Percentiles rank a stretch among this genome's conserved stretches.
Conservation (phyloP, 306 rosid genomes). For the Oemleria cerasiformis region DNA sequence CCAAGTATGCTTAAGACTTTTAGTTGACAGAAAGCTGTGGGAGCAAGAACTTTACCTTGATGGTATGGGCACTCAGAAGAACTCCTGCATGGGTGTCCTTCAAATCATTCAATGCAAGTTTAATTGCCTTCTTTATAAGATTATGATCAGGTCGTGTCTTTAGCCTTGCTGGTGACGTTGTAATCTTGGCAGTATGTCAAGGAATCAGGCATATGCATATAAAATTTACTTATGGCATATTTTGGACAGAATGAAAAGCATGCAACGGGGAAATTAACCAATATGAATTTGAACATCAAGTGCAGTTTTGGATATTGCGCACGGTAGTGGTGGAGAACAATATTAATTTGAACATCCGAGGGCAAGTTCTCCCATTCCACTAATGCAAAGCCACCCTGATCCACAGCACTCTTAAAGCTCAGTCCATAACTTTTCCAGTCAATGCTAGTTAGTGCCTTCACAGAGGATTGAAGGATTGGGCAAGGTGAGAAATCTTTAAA, state of each 20-base stretch:
- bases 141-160: slow-evolving; percentile 43
- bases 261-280: neutral
- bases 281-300: neutral
- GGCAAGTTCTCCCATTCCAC: slow-evolving; percentile 73
- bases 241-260: neutral
- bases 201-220: slow-evolving; percentile 36
- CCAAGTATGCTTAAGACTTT: neutral
- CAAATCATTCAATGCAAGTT: slow-evolving; percentile 76
- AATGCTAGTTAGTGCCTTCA: slow-evolving; percentile 63
- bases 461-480: slow-evolving; percentile 43
- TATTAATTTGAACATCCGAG: slow-evolving; percentile 51
- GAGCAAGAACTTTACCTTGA: slow-evolving; percentile 49
- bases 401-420: slow-evolving; percentile 42
- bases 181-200: slow-evolving; percentile 53
- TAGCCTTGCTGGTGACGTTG: slow-evolving; percentile 39
- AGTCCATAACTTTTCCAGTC: slow-evolving; percentile 85
- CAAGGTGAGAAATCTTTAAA: slow-evolving; percentile 68
- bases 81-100: slow-evolving; percentile 67
- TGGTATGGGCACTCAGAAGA: slow-evolving; percentile 75
- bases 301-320: slow-evolving; percentile 51
- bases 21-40: neutral
- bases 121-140: slow-evolving; percentile 59
- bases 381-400: slow-evolving; percentile 49
- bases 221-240: neutral
- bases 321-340: slow-evolving; percentile 68